Evolutionary conservation across 140 eudicot species (phyloP).

Genomic region (Cichorium intybus): DNA sequence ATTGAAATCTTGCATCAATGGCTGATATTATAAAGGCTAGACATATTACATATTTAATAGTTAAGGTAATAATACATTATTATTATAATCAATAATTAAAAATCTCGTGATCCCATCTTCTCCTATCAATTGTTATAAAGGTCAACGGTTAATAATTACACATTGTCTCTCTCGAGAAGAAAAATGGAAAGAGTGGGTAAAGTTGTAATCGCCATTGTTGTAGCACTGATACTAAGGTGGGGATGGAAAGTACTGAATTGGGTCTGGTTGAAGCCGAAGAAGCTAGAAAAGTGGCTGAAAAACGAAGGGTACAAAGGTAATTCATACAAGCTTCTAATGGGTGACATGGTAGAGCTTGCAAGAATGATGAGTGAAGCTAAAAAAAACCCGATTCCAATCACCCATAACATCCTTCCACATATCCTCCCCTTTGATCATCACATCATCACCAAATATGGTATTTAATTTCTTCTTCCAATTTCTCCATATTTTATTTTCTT

Average conservation of each 20-base stretch:
- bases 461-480: not conserved
- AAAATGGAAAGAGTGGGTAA: conserved; percentile 22
- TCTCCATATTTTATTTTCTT: not conserved
- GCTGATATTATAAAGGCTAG: no score
- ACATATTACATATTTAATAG: no score
- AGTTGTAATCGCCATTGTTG: conserved; percentile 18
- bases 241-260: conserved; percentile 35
- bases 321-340: conserved; percentile 23
- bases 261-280: conserved; percentile 29
- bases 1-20: no score
- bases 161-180: not conserved
- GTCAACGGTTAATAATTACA: not conserved
- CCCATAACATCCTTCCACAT: conserved; percentile 30
- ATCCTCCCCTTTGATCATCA: conserved; percentile 30
- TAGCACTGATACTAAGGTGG: conserved; percentile 8
- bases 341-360: conserved; percentile 28
- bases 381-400: conserved; percentile 20
- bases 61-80: no score
- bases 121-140: not conserved
- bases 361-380: conserved; percentile 10
- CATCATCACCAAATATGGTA: conserved; percentile 30
- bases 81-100: not conserved
- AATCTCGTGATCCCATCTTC: conserved; percentile 1
- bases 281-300: conserved; percentile 30
- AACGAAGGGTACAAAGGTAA: conserved; percentile 30